phyloP scores from a whole-genome alignment of 1,284 basidiomycete genomes.

The Ganoderma sp. region DNA sequence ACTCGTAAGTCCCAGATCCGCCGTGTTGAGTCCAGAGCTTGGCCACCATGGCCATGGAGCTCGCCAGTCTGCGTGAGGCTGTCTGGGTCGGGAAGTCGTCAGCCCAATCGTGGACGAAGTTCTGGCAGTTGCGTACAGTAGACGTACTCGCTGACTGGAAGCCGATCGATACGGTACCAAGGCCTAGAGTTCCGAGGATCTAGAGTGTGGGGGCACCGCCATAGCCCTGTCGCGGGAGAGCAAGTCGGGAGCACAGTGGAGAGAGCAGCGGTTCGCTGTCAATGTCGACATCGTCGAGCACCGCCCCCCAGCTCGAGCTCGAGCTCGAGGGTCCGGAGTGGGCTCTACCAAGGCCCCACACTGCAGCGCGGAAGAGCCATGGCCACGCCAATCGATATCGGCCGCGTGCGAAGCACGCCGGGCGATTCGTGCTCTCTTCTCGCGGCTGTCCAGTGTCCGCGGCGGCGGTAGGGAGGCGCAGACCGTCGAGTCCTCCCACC shows the following conservation, averaged over 20 bases:
- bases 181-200: neutral
- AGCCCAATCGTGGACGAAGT: neutral
- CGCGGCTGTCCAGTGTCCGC: neutral
- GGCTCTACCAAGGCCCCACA: neutral
- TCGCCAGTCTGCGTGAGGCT: neutral
- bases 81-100: neutral
- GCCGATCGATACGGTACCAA: neutral
- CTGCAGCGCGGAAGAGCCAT: neutral
- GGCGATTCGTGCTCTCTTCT: neutral
- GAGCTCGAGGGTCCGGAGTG: neutral
- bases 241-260: neutral
- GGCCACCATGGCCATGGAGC: neutral
- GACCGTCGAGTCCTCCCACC: neutral
- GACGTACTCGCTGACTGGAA: neutral
- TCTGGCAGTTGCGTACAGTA: neutral
- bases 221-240: neutral
- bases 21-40: neutral
- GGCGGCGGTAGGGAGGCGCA: neutral
- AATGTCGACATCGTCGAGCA: neutral
- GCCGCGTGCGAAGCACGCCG: neutral
- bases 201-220: neutral
- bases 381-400: neutral
- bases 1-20: neutral
- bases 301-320: neutral
- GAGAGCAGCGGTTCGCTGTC: conserved; percentile 1